Evolutionary conservation across 192 early-diverging fungal genomes (phyloP).

Genomic region (Glomus cerebriforme): DNA sequence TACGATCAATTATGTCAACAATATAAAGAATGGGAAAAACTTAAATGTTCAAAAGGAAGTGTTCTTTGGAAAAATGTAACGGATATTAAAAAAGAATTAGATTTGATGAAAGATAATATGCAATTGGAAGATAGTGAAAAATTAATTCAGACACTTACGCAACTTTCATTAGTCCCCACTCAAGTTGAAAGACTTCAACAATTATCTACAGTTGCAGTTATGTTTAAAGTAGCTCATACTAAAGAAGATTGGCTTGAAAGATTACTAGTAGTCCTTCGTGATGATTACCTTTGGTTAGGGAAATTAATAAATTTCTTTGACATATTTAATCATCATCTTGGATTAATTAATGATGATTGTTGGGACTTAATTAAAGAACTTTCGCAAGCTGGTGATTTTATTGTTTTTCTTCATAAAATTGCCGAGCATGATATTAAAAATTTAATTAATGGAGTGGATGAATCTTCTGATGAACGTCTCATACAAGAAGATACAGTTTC

Average conservation of each 20-base stretch:
- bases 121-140: neutral
- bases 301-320: neutral
- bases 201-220: neutral
- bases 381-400: neutral
- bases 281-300: neutral
- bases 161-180: neutral
- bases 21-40: constrained; percentile 2
- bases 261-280: neutral
- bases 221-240: constrained; percentile 4
- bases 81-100: constrained; percentile 6
- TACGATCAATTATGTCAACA: neutral
- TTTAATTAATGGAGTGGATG: constrained; percentile 34
- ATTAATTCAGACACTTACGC: neutral
- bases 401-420: constrained; percentile 16
- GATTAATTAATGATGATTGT: neutral
- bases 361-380: constrained; percentile 24
- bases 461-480: constrained; percentile 32
- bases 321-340: neutral
- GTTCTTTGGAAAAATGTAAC: constrained; percentile 3
- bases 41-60: neutral
- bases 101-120: neutral
- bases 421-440: constrained; percentile 29
- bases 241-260: neutral
- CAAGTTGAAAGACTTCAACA: neutral
- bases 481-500: constrained; percentile 32